phyloP scores from a whole-genome alignment of 257 asterid genomes.

The Penstemon barbatus region DNA sequence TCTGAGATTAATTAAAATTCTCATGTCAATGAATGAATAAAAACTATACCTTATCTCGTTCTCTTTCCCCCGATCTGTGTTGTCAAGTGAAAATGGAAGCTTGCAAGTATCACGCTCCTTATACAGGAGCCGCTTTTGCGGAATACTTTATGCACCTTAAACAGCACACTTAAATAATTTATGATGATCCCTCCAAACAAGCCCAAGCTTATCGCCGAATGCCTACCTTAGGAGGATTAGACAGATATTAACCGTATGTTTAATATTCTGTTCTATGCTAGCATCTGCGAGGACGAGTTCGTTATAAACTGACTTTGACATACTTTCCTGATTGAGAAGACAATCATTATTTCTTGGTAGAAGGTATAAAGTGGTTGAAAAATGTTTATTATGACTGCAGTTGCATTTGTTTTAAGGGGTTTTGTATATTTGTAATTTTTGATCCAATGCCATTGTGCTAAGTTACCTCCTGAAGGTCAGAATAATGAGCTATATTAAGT shows the following conservation, averaged over 20 bases:
- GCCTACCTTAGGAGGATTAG: conserved; percentile 15
- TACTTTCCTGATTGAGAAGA: conserved; percentile 9
- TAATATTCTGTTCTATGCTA: neutral
- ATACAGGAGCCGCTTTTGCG: too few species aligned
- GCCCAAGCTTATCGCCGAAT: too few species aligned
- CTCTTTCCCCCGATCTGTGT: neutral
- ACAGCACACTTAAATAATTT: neutral
- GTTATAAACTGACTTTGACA: conserved; percentile 5
- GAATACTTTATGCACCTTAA: too few species aligned
- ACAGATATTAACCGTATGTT: conserved; percentile 11
- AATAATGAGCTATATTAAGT: too few species aligned
- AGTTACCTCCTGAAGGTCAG: too few species aligned
- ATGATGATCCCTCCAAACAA: neutral
- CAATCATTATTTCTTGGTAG: conserved; percentile 26
- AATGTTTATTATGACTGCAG: too few species aligned
- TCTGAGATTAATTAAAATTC: neutral
- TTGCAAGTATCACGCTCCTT: neutral
- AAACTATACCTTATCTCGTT: neutral
- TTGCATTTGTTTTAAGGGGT: too few species aligned
- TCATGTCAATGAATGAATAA: neutral
- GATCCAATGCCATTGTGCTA: too few species aligned
- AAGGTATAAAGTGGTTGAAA: conserved; percentile 20
- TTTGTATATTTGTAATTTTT: too few species aligned
- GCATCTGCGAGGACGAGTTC: conserved; percentile 24
- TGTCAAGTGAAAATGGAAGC: neutral